These are phyloP conservation scores for Knoxdaviesia capensis DNA, from an alignment of 2,329 filamentous ascomycete genomes.

Conservation along the genomic window DNA sequence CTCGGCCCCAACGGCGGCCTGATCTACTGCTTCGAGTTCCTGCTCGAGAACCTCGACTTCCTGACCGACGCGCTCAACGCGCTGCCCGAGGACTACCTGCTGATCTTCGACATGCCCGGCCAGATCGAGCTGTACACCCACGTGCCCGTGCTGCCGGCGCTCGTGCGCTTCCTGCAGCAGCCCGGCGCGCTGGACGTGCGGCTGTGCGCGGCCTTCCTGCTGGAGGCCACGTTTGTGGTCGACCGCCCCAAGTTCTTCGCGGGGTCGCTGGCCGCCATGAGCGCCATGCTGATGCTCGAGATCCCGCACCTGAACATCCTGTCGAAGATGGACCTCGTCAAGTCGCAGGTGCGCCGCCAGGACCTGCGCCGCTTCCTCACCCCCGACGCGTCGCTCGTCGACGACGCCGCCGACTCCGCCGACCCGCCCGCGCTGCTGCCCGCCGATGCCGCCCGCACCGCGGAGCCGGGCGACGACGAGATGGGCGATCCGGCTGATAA, in stretches of 20 bases:
- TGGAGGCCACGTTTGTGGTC: conserved; percentile 89
- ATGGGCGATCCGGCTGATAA: conserved; percentile 41
- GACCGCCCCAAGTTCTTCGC: conserved; percentile 96
- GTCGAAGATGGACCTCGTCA: conserved; percentile 94
- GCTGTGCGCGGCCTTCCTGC: conserved; percentile 80
- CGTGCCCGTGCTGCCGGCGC: conserved; percentile 71
- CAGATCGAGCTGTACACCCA: conserved; percentile 98
- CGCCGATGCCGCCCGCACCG: conserved; percentile 10
- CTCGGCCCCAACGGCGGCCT: conserved; percentile 82
- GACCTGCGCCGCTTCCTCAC: conserved; percentile 82
- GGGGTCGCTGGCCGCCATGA: conserved; percentile 90
- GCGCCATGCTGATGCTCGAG: conserved; percentile 96
- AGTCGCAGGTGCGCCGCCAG: conserved; percentile 68
- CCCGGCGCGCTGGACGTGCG: conserved; percentile 70
- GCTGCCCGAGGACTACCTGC: conserved; percentile 84
- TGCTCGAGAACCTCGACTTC: conserved; percentile 88
- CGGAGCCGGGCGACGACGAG: conserved; percentile 20
- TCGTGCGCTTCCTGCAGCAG: conserved; percentile 64
- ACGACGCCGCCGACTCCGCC: conserved; percentile 46
- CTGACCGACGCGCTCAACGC: conserved; percentile 67
- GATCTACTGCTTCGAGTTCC: conserved; percentile 92
- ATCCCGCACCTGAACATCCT: conserved; percentile 91
- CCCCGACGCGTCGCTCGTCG: conserved; percentile 62
- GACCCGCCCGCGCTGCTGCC: conserved; percentile 44
- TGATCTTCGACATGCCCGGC: conserved; percentile 96